These are phyloP conservation scores for Lyophyllum atratum DNA, from an alignment of 768 basidiomycete genomes.

Conservation along the genomic window DNA sequence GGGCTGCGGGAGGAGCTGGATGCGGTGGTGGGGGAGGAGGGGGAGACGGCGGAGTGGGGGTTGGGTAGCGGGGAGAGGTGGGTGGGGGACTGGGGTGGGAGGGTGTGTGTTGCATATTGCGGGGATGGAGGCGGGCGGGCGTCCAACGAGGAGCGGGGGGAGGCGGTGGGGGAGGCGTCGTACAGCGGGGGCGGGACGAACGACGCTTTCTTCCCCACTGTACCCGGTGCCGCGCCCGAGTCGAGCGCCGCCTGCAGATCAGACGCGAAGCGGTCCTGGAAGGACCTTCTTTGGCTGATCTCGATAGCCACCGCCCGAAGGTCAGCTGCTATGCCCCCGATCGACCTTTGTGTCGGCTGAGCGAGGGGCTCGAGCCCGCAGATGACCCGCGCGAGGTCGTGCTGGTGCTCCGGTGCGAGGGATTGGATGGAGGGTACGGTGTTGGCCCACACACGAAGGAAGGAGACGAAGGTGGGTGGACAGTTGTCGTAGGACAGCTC, in stretches of 20 bases:
- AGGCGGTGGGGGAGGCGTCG: conserved; percentile 34
- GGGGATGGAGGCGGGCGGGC: conserved; percentile 14
- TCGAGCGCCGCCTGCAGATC: conserved; percentile 84
- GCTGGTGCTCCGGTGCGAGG: conserved; percentile 64
- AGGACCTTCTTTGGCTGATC: conserved; percentile 80
- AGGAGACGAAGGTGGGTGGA: conserved; percentile 64
- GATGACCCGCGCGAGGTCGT: conserved; percentile 82
- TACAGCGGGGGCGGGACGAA: conserved; percentile 77
- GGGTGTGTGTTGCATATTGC: conserved; percentile 17
- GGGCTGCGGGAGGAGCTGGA: conserved; percentile 28
- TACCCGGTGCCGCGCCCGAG: conserved; percentile 42
- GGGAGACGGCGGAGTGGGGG: conserved; percentile 19
- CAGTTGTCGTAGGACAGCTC: conserved; percentile 71
- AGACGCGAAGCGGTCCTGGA: conserved; percentile 75
- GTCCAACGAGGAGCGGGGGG: conserved; percentile 17
- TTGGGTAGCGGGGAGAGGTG: conserved; percentile 31
- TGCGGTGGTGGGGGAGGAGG: conserved; percentile 21
- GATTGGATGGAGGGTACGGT: conserved; percentile 65
- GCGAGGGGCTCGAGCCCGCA: conserved; percentile 60
- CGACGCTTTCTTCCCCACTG: conserved; percentile 48
- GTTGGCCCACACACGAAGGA: conserved; percentile 73
- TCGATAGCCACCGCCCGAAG: conserved; percentile 86
- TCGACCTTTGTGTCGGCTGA: conserved; percentile 36
- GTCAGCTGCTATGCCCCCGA: conserved; percentile 74
- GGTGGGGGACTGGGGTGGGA: conserved; percentile 27